Percentiles rank a stretch among this genome's conserved stretches.
Evolutionary conservation across 1,139 yeast species (phyloP).

Genomic region (Maudiozyma humilis): DNA sequence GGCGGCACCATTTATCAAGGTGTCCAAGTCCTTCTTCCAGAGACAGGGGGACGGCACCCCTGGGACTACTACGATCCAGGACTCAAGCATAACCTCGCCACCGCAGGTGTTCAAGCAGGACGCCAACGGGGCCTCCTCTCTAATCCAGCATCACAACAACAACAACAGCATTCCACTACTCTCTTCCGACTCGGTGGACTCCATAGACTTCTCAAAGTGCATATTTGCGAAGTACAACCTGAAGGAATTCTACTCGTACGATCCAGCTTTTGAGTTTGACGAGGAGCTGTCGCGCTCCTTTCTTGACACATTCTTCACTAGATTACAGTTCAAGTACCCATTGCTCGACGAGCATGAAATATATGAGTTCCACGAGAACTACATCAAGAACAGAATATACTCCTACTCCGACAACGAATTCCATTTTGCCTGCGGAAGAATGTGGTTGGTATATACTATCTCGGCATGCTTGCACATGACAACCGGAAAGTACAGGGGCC

Average conservation of each 20-base stretch:
- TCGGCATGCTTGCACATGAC: slow-evolving; percentile 42
- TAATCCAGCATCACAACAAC: slow-evolving; percentile 9
- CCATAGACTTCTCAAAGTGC: slow-evolving; percentile 34
- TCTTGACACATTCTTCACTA: slow-evolving; percentile 42
- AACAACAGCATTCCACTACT: too few species aligned
- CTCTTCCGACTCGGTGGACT: slow-evolving; percentile 33
- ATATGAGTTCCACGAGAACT: slow-evolving; percentile 39
- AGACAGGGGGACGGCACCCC: too few species aligned
- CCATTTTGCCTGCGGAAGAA: slow-evolving; percentile 43
- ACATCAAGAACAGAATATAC: slow-evolving; percentile 32
- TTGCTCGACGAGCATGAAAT: slow-evolving; percentile 42
- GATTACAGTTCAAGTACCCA: slow-evolving; percentile 46
- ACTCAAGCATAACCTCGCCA: too few species aligned
- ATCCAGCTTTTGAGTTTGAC: slow-evolving; percentile 43
- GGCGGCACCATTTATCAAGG: slow-evolving; percentile 1
- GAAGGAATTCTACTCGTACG: slow-evolving; percentile 36
- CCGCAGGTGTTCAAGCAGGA: neutral
- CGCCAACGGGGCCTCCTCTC: neutral
- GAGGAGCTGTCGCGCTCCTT: slow-evolving; percentile 39
- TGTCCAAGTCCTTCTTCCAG: slow-evolving; percentile 3
- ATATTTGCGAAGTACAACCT: slow-evolving; percentile 38
- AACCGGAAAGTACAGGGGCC: slow-evolving; percentile 43
- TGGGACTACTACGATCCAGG: too few species aligned
- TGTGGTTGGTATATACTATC: slow-evolving; percentile 45
- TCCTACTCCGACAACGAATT: slow-evolving; percentile 34